phyloP scores from a whole-genome alignment of 768 basidiomycete species.

The Serendipita sp. region DNA sequence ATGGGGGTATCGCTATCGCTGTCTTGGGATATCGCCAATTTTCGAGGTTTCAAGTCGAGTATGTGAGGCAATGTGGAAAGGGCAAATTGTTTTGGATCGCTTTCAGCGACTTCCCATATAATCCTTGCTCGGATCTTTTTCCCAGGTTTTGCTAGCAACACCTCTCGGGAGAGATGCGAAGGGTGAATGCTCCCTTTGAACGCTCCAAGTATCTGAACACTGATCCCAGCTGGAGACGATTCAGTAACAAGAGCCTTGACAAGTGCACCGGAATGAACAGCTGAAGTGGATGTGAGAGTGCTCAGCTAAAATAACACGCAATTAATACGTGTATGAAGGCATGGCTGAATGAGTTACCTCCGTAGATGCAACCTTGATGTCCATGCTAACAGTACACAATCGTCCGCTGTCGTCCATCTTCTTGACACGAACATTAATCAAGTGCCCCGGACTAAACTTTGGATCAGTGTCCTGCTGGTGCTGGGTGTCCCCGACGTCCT shows the following conservation, averaged over 20 bases:
- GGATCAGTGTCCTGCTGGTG: constrained; percentile 18
- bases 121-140: constrained; percentile 71
- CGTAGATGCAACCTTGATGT: constrained; percentile 35
- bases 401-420: constrained; percentile 64
- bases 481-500: constrained; percentile 36
- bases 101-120: constrained; percentile 55
- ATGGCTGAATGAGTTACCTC: constrained; percentile 36
- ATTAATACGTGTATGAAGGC: no score
- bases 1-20: constrained; percentile 15
- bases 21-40: constrained; percentile 20
- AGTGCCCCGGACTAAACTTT: constrained; percentile 42
- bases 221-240: constrained; percentile 55
- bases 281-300: constrained; percentile 63
- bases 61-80: constrained; percentile 63
- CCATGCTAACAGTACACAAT: constrained; percentile 52
- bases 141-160: constrained; percentile 25
- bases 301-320: constrained; percentile 37
- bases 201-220: constrained; percentile 78
- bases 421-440: constrained; percentile 51
- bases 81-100: constrained; percentile 70
- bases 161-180: constrained; percentile 47
- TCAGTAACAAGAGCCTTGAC: constrained; percentile 73
- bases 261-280: constrained; percentile 72
- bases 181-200: constrained; percentile 83
- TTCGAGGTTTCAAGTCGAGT: constrained; percentile 28